Percentiles rank a stretch among this genome's conserved stretches.
Evolutionary conservation across 331 rosid species (phyloP).

Genomic region (Quercus tomentella): DNA sequence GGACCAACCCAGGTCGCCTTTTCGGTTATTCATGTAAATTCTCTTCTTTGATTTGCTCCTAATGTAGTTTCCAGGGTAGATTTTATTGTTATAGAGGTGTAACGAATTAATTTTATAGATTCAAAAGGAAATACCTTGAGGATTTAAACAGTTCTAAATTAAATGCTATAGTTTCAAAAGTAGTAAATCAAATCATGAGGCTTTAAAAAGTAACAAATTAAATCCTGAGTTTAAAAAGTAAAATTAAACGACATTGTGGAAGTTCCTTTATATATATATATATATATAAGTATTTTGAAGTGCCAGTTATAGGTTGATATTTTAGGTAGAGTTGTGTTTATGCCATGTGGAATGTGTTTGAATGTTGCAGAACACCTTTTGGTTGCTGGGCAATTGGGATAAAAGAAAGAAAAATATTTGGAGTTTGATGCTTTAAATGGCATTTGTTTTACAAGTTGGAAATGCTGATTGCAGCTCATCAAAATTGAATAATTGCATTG

Average conservation of each 20-base stretch:
- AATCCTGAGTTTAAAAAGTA: too few relatives aligned
- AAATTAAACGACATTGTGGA: too few relatives aligned
- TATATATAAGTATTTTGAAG: too few relatives aligned
- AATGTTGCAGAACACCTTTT: not conserved
- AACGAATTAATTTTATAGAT: too few relatives aligned
- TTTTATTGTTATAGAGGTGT: not conserved
- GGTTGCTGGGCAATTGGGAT: not conserved
- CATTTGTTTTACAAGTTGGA: not conserved
- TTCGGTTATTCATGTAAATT: conserved; percentile 47
- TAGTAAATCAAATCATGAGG: too few relatives aligned
- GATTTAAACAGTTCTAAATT: too few relatives aligned
- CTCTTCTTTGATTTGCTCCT: not conserved
- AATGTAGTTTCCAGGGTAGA: not conserved
- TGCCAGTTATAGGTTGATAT: not conserved
- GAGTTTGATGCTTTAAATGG: not conserved
- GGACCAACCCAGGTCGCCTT: conserved; percentile 41
- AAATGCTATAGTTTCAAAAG: too few relatives aligned
- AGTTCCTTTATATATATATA: too few relatives aligned
- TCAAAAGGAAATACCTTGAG: too few relatives aligned
- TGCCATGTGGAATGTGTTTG: not conserved
- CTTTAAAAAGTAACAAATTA: too few relatives aligned
- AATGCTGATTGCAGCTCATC: not conserved
- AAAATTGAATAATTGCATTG: not conserved
- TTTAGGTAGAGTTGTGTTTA: not conserved
- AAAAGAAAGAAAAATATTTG: not conserved